phyloP scores from a whole-genome alignment of 192 early-diverging fungal genomes.

The Lunasporangiospora selenospora region DNA sequence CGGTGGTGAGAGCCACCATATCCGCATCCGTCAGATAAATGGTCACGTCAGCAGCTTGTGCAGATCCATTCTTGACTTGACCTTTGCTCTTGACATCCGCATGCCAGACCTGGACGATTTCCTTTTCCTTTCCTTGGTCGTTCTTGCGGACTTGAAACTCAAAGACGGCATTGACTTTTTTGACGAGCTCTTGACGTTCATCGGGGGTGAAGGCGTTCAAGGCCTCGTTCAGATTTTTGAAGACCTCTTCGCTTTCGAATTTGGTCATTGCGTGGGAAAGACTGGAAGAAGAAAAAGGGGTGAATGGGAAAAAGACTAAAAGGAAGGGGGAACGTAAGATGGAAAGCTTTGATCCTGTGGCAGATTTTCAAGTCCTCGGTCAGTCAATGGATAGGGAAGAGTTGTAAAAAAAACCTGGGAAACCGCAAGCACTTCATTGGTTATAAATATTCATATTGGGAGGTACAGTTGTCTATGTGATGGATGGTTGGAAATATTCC shows the following conservation, averaged over 20 bases:
- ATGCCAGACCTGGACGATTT: conserved; percentile 18
- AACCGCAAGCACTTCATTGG: neutral
- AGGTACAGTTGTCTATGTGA: too few species aligned
- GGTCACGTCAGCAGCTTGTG: conserved; percentile 3
- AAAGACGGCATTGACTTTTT: conserved; percentile 82
- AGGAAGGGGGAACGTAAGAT: neutral
- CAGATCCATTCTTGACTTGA: neutral
- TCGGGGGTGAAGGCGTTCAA: conserved; percentile 58
- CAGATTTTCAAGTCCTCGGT: neutral
- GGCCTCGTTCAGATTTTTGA: conserved; percentile 69
- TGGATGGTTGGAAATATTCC: too few species aligned
- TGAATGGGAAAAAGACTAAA: neutral
- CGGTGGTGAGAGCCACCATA: conserved; percentile 3
- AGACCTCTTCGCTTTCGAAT: conserved; percentile 75
- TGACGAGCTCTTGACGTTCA: conserved; percentile 67
- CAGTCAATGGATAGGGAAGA: neutral
- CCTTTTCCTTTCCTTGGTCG: too few species aligned
- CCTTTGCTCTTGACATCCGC: conserved; percentile 13
- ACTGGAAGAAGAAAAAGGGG: neutral
- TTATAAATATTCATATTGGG: neutral
- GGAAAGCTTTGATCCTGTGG: neutral
- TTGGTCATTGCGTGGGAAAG: neutral
- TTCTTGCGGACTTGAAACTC: conserved; percentile 87
- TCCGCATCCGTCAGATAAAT: conserved; percentile 9
- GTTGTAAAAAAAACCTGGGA: neutral